Base-by-base conservation (phyloP, 257 asterid species). In the Fraxinus cuspidata region DNA sequence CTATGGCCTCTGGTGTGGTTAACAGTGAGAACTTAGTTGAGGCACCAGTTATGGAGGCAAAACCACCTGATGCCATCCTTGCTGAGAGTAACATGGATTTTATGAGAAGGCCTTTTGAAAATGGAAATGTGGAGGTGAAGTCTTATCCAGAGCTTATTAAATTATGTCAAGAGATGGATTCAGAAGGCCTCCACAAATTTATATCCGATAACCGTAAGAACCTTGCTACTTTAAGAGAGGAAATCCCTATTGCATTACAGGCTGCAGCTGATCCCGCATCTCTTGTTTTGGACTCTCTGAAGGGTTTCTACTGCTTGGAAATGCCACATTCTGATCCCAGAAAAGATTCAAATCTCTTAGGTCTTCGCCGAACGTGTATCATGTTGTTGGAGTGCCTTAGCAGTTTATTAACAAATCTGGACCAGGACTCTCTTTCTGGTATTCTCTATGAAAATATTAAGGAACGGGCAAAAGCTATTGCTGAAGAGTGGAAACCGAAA, bases 341-440 rank as follows among this genome's bases (percentile, higher is more conserved):
- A 84, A 93, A 93, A 74, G 99, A 93, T 72, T 82, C 98, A 47
- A 90, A 79, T 82, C 92, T 96, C 68, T 84, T 92, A 42, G 99
- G 99, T 76, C 80, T 93, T 77, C 97, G 99, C 27, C 85, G 99
- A 77, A 92, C 97, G 67, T 96, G 98, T 82, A 96, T 96, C 71
- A 92, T 96, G 98, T 76, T 96, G 87, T 85, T 96, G 96, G 99
- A 96, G 83, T 96, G 98, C 85, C 98, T 96, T 70, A 77, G 96
- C 90, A 83, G 83, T 73, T 89, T 89, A 53, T 77, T 87, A n/a
- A 29, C 76, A 68, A 81, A 83, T 76, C 82, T 86, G 80, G 92
- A 85, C 74, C 78, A 77, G 67, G 85, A 79, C 16, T 84, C 88
- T 44, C 64, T 79, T 78, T 74, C 88, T 74, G 77, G 16, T 67